These are phyloP conservation scores for Coniochaeta sp. DNA, from an alignment of 2,329 filamentous ascomycete species.

Conservation along the genomic window DNA sequence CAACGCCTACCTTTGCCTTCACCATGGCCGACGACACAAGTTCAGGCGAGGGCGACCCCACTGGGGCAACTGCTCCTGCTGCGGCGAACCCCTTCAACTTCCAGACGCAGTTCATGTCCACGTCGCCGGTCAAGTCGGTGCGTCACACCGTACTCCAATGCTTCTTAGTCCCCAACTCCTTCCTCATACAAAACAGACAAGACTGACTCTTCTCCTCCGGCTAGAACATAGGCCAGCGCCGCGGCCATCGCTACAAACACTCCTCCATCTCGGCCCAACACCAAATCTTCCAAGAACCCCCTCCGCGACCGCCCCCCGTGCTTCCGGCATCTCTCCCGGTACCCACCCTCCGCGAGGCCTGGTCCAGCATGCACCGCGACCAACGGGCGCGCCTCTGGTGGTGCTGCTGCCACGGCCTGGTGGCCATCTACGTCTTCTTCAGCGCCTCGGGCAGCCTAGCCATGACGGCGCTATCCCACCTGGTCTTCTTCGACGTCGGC, in stretches of 20 bases:
- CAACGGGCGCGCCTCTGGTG: constrained; percentile 79
- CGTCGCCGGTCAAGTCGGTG: constrained; percentile 71
- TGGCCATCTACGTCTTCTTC: constrained; percentile 81
- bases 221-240: constrained; percentile 81
- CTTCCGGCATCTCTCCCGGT: constrained; percentile 88
- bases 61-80: constrained; percentile 12
- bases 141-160: constrained; percentile 18
- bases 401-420: constrained; percentile 80
- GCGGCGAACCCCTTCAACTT: constrained; percentile 84
- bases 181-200: constrained; percentile 1
- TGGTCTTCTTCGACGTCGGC: constrained; percentile 92
- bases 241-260: constrained; percentile 97
- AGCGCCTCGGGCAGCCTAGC: constrained; percentile 79
- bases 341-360: constrained; percentile 81
- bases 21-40: constrained; percentile 27
- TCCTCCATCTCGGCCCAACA: constrained; percentile 83
- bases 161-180: constrained; percentile 2
- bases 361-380: constrained; percentile 81
- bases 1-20: constrained; percentile 16
- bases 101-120: constrained; percentile 71
- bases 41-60: constrained; percentile 10
- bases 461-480: constrained; percentile 84
- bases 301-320: constrained; percentile 75
- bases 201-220: constrained; percentile 4
- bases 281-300: constrained; percentile 92